Base-by-base conservation (phyloP, 2,329 filamentous ascomycete species). In the Lecanicillium sp. region DNA sequence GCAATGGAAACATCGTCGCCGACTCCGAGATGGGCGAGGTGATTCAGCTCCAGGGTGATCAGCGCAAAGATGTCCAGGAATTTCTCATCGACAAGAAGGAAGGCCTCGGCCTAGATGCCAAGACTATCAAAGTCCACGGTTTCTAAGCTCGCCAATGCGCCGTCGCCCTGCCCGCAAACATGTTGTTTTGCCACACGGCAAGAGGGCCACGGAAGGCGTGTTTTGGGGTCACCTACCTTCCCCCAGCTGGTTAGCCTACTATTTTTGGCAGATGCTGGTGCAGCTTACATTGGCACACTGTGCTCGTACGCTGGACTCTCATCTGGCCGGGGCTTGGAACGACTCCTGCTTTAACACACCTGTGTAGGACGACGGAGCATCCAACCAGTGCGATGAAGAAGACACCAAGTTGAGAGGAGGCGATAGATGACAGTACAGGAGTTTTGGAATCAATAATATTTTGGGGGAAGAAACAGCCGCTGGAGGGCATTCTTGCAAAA, bases 1-100 rank as follows among this genome's bases (percentile, higher is more conserved):
- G 90, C 86, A 96, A 98, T 95, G 92, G 92, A 78, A 96, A 89
- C 71, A 94, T 96, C 66, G 89, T 96, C 68, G 80, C 80, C 62
- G 90, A 96, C 70, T 78, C 77, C 55, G 88, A 94, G 70, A 95
- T 95, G 86, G 90, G 90, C 64, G 89, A 96, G 76, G 90, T 96
- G 77, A 95, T 98, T 63, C 92, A 98, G 77, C 84, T 98, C 61
- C 92, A 98, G 70, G 92, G 92, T 59, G 92, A 98, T 67, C 92
- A 98, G 76, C 90, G 92, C 70, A 94, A 94, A 72, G 88, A 95
- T 79, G 85, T 95, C 64, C 85, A 94, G 67, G 88, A 95, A 62
- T 98, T 96, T 74, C 81, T 96, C 67, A 80, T 81, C 69, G 85
- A 95, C 72, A 94, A 94, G 78, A 87, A 89, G 68, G 85, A 89